Base-by-base conservation (phyloP, 345 rosid species). In the Eucalyptus microcorys region DNA sequence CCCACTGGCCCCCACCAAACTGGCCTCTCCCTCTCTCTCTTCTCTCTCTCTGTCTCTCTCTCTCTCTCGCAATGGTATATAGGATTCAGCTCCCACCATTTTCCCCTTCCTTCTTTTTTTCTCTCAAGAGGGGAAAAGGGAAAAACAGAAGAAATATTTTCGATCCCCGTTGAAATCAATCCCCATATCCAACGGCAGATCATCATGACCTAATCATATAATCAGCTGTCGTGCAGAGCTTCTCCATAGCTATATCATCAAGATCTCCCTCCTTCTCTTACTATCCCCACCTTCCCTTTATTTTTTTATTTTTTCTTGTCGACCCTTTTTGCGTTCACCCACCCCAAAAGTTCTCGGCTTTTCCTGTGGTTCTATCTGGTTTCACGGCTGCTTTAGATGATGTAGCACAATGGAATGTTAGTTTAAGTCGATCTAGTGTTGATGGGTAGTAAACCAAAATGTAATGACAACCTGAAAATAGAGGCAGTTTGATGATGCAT, bases 1-100 rank as follows among this genome's bases (percentile, higher is more conserved):
- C 83, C 42, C 86, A 88, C 92, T 68, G 24, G 76, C 90, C 86
- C 88, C 86, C 91, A 91, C 93, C 88, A 91, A 43, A 87, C 90
- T 89, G 88, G 89, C 85, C 86, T 80, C 53, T 40, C 52, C 86
- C 66, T 61, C 37, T 16, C 42, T 7, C 19, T 27, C 79, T 49
- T 27, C 84, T 59, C 45, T 88, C 61, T 11, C 32, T 59, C n/a
- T 59, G n/a, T n/a, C n/a, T 66, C 76, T 32, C 24, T 68, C 14
- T 40, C 45, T 76, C 37, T 64, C 76, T 30, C 19, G 76, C 76
- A 6, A 42, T 71, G 22, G 45, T 43, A 76, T 76, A 76, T 76
- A 76, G 83, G 83, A 76, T 76, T 76, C 83, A 76, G 83, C 83
- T 76, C 45, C 83, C 14, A 10, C 14, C 24, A 10, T 64, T 16